Evolutionary conservation across 202 grass and related monocot species (phyloP).

Genomic region (Setaria viridis): DNA sequence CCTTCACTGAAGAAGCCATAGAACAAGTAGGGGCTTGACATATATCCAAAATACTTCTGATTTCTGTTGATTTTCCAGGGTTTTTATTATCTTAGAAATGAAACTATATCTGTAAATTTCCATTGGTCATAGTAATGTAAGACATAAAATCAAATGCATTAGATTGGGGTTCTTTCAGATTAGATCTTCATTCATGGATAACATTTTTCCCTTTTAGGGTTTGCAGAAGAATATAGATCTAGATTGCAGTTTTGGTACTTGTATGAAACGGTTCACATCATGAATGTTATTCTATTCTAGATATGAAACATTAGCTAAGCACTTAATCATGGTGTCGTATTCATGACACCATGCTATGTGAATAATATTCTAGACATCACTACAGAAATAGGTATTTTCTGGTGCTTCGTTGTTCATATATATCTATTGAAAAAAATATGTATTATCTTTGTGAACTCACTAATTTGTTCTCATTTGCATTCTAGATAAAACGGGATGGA

Average conservation of each 20-base stretch:
- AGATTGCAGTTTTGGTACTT: conserved; percentile 25
- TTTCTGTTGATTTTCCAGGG: conserved; percentile 15
- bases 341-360: conserved; percentile 8
- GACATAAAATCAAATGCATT: background rate
- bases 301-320: conserved; percentile 5
- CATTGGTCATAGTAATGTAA: conserved; percentile 30
- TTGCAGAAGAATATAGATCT: conserved; percentile 24
- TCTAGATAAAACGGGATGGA: conserved; percentile 91
- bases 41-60: conserved; percentile 21
- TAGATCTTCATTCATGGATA: background rate
- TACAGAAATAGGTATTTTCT: conserved; percentile 18
- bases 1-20: conserved; percentile 99
- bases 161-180: conserved; percentile 13
- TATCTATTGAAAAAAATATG: conserved; percentile 4
- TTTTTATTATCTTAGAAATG: conserved; percentile 17
- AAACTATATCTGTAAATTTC: conserved; percentile 14
- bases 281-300: conserved; percentile 3
- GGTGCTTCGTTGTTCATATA: background rate
- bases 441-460: background rate
- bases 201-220: conserved; percentile 10
- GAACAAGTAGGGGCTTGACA: conserved; percentile 65
- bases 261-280: background rate
- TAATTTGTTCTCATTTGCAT: conserved; percentile 25
- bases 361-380: conserved; percentile 35
- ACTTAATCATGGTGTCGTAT: background rate